Evolutionary conservation across 78 protist genomes (phyloP), one percentile per base, ranked within the genome.

Genomic region (Cavenderia fasciculata): DNA sequence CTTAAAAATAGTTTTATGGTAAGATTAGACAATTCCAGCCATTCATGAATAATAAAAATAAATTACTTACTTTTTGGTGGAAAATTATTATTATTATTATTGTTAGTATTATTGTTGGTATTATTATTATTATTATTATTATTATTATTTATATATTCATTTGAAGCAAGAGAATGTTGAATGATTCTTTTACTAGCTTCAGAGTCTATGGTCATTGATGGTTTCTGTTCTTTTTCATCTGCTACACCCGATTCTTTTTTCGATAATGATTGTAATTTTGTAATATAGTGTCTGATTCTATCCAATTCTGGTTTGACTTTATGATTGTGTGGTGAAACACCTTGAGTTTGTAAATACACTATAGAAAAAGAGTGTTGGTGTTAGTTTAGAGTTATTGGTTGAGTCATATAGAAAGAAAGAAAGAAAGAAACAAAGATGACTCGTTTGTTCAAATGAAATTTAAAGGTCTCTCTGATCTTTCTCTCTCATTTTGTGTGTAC

Each of bases 271-370:
- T 66, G 70, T 41, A 79, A 18, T 68, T 79, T 79, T 38, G 46
- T 23, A 54, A 79, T 46, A 79, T 79, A 79, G 38, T 72, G 88
- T 66, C 66, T 79, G 6, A 79, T 79, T 54, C 88, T 44, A 40
- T 79, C 87, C 87, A 79, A 68, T 68, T 79, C 88, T 27, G 23
- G 33, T 66, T 79, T 79, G 29, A 79, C 88, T 54, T 14, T 74
- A 66, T 79, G 88, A 16, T 54, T 47, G 47, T 79, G 88, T 68
- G 88, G 88, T 54, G 74, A 63, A 12, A 79, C 73, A 51, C 88
- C 88, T 79, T 79, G 88, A 6, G 88, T 79, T 68, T 79, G 88
- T 79, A 79, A 79, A 68, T 79, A 79, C 88, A 79, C 88, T 79
- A 68, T 34, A 36, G 4, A 38, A 36, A 63, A 38, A 63, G 36